Evolutionary conservation across 331 rosid species (phyloP), one percentile per base, ranked within the genome.

Genomic region (Erythrophleum ivorense): DNA sequence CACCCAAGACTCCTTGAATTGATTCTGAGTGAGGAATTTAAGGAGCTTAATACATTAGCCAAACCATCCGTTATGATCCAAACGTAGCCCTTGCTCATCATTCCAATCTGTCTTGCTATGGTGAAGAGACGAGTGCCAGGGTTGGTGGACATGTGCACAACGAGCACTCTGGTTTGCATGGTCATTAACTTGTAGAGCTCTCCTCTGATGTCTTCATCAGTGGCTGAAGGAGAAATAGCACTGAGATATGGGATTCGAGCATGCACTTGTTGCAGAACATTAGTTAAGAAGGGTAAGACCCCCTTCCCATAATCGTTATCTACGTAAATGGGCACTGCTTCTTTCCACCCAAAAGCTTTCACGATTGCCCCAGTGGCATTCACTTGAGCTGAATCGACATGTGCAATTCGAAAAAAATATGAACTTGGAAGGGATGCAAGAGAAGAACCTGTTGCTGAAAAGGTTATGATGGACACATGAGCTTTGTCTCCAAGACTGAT

Each of bases 1-100:
- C 81, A 18, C 91, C 94, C 62, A 90, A 45, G 15, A 85, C 88
- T 1, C 92, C 94, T 75, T 90, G 78, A 90, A 92, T 87, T 0
- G 89, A 45, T 52, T 82, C 86, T 29, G 10, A 55, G 79, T 1
- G 80, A 80, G 2, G 69, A 59, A 12, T 59, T 36, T 19, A 80
- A 34, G 5, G 83, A 66, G 14, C 54, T 53, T 57, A 78, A 68
- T 5, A n/a, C 19, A 64, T 81, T 87, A 10, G 78, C 46, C 13
- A 91, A n/a, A 2, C 84, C 85, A 58, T 83, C 60, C 0, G 89
- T 90, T 24, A 87, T 52, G 8, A 92, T 88, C 97, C 97, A 92
- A 79, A 86, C 97, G 21, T 83, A 92, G 0, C 91, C 87, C 65
- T 76, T 7, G 0, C 38, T 33, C 90, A 90, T 88, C 94, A 90